Evolutionary conservation across 768 basidiomycete genomes (phyloP).

Genomic region (Leccinum disarticulatum): DNA sequence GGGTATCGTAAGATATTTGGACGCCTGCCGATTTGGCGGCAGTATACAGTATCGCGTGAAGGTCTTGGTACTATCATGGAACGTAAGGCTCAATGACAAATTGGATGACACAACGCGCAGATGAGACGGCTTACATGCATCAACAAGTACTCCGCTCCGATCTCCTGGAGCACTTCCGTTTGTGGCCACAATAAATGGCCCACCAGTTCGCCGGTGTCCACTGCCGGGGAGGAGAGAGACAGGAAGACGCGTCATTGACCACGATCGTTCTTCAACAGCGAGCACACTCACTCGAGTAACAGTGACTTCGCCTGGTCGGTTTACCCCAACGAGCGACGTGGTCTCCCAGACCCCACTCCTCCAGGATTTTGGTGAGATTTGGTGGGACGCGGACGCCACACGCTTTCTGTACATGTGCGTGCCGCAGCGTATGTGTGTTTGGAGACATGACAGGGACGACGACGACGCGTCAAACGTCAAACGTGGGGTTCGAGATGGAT

Average conservation of each 20-base stretch:
- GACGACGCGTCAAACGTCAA: background rate
- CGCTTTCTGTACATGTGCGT: constrained; percentile 23
- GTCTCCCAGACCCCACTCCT: constrained; percentile 52
- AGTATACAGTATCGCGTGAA: constrained; percentile 46
- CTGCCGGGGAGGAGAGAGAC: constrained; percentile 21
- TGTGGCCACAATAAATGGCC: constrained; percentile 44
- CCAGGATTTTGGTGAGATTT: constrained; percentile 54
- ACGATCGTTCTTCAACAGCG: background rate
- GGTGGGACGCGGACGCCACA: constrained; percentile 49
- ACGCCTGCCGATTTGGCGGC: constrained; percentile 49
- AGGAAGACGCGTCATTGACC: background rate
- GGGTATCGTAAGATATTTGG: constrained; percentile 41
- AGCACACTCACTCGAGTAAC: constrained; percentile 15
- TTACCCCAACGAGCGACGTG: constrained; percentile 36
- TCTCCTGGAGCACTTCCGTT: constrained; percentile 44
- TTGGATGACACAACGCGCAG: background rate
- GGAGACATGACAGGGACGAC: background rate
- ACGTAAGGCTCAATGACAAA: background rate
- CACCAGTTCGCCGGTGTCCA: constrained; percentile 41
- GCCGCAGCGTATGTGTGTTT: background rate
- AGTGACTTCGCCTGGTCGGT: constrained; percentile 14
- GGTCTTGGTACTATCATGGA: constrained; percentile 48
- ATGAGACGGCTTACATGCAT: constrained; percentile 42
- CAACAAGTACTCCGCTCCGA: constrained; percentile 47
- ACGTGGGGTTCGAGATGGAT: background rate